Evolutionary conservation across 2,329 filamentous ascomycete genomes (phyloP).

Genomic region (Exophiala dermatitidis): DNA sequence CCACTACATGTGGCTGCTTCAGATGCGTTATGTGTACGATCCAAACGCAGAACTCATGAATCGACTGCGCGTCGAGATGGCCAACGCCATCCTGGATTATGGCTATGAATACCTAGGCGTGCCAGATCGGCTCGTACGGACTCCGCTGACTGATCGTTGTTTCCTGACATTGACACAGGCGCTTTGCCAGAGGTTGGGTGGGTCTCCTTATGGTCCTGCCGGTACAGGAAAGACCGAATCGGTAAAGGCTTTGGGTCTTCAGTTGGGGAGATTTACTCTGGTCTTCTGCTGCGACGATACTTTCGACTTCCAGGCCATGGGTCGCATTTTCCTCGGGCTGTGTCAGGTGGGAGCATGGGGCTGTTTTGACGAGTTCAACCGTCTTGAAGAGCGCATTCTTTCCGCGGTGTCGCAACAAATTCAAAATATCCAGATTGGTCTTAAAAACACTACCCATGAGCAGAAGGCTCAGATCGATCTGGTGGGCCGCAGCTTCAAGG

Average conservation of each 20-base stretch:
- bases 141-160: slow-evolving; percentile 92
- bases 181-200: slow-evolving; percentile 86
- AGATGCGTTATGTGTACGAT: slow-evolving; percentile 93
- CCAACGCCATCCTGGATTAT: slow-evolving; percentile 89
- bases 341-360: slow-evolving; percentile 99
- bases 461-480: slow-evolving; percentile 86
- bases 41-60: slow-evolving; percentile 73
- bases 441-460: slow-evolving; percentile 77
- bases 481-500: slow-evolving; percentile 79
- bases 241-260: slow-evolving; percentile 92
- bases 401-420: slow-evolving; percentile 98
- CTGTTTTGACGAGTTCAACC: slow-evolving; percentile 99
- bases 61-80: slow-evolving; percentile 88
- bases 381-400: slow-evolving; percentile 92
- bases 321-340: slow-evolving; percentile 96
- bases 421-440: slow-evolving; percentile 94
- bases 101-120: slow-evolving; percentile 98
- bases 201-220: slow-evolving; percentile 93
- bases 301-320: slow-evolving; percentile 99
- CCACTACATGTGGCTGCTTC: slow-evolving; percentile 87
- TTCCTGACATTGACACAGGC: slow-evolving; percentile 97
- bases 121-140: slow-evolving; percentile 89
- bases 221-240: slow-evolving; percentile 99
- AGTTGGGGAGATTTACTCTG: slow-evolving; percentile 92
- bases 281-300: slow-evolving; percentile 99